Evolutionary conservation across 1,284 basidiomycete species (phyloP).

Genomic region (Paramarasmius palmivorus): DNA sequence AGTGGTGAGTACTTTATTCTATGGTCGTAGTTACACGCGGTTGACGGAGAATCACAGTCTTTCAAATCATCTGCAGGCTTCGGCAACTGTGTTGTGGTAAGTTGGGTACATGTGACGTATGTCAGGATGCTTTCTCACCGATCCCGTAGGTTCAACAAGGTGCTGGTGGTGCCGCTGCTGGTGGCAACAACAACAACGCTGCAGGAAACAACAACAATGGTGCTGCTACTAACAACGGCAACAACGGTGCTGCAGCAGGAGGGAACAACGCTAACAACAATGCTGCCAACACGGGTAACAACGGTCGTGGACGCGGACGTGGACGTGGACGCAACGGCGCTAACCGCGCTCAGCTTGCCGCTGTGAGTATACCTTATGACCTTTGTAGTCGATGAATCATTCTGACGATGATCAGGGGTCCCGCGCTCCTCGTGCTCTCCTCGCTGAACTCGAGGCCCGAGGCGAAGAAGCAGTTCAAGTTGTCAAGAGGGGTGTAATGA

Average conservation of each 20-base stretch:
- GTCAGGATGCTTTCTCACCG: constrained; percentile 2
- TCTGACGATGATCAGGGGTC: constrained; percentile 27
- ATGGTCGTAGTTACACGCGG: neutral
- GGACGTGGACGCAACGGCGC: neutral
- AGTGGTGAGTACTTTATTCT: constrained; percentile 28
- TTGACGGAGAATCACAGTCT: constrained; percentile 22
- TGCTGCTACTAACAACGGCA: constrained; percentile 6
- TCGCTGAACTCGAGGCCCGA: constrained; percentile 25
- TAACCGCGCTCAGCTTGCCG: too few relatives aligned
- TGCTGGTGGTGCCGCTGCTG: constrained; percentile 17
- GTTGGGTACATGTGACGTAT: constrained; percentile 2
- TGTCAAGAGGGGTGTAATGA: constrained; percentile 24
- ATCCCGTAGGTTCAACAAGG: constrained; percentile 26
- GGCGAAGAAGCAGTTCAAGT: constrained; percentile 22
- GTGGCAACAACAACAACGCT: constrained; percentile 10
- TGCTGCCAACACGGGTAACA: neutral
- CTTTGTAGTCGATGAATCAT: neutral
- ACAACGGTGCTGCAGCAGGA: constrained; percentile 7
- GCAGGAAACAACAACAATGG: constrained; percentile 4
- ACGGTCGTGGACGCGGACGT: neutral
- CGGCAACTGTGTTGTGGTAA: constrained; percentile 51
- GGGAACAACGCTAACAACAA: neutral
- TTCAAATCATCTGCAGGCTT: constrained; percentile 46
- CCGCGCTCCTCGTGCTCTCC: constrained; percentile 33
- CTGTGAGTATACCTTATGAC: too few relatives aligned